Base-by-base conservation (phyloP, 208 protist genomes). In the Entamoeba nuttalli region DNA sequence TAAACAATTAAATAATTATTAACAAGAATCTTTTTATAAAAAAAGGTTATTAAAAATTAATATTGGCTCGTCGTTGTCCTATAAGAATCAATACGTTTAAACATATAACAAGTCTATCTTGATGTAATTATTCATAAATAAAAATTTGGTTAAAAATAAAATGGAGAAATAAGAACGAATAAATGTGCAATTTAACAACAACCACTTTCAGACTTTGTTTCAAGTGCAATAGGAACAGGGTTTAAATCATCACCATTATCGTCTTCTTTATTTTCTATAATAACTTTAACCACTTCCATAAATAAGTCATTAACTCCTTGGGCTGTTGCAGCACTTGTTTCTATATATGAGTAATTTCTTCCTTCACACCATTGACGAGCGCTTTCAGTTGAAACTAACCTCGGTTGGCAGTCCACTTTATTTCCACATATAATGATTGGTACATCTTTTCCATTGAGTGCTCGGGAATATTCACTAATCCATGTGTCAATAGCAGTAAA, bases 401-500 rank as follows among this genome's bases (percentile, higher is more conserved):
- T 25, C 19, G 62, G 30, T 7, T 84, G 17, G 9, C 19, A 25
- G 35, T 84, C 62, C 14, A 84, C 62, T 84, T 84, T 84, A 84
- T 84, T 84, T 84, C 25, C 62, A 35, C 25, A 25, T 30, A 84
- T 84, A 41, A 84, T 35, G 4, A 84, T 84, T 9, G 62, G 62
- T 0, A 84, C 62, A 3, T 84, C 62, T 84, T 84, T 84, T 84
- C 25, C 19, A 84, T 84, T 84, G 5, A n/a, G 5, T 41, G 25
- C 62, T 35, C 25, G 14, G 0, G 17, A 25, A 1, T 41, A 84
- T 35, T 84, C 62, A 25, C 4, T 21, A 84, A 84, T 71, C 97
- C 97, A 97, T 21, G 51, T 94, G 21, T 96, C 95, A 51, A 97
- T 93, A 41, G 95, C 94, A 50, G 96, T 95, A 69, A 97, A 96